A percentile compares a stretch with the other conserved stretches of the same genome.
Evolutionary conservation across 73 alveolate genomes (phyloP).

Genomic region (Paramecium octaurelia): DNA sequence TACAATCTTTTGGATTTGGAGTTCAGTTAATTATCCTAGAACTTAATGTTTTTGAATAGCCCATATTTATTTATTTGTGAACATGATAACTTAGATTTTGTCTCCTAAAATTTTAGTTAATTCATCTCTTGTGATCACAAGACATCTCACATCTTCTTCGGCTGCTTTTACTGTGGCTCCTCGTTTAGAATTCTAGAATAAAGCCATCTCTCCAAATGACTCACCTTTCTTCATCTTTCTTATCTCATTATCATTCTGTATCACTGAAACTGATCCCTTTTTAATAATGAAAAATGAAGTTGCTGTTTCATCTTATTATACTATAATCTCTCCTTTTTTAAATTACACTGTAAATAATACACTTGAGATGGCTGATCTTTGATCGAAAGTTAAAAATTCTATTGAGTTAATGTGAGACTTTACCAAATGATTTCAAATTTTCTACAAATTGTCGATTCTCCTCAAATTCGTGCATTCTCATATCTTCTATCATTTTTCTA

Average conservation of each 20-base stretch:
- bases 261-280: conserved; percentile 55
- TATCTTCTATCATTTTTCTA: conserved; percentile 58
- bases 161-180: conserved; percentile 70
- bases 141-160: conserved; percentile 62
- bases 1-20: background rate
- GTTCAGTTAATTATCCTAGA: conserved; percentile 22
- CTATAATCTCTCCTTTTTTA: conserved; percentile 55
- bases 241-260: conserved; percentile 45
- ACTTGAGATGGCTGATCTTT: conserved; percentile 34
- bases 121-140: conserved; percentile 52
- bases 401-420: background rate
- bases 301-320: conserved; percentile 59
- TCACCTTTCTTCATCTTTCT: conserved; percentile 68
- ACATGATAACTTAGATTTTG: conserved; percentile 44
- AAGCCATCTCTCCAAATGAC: conserved; percentile 77
- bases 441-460: conserved; percentile 55
- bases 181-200: conserved; percentile 74
- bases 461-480: conserved; percentile 49
- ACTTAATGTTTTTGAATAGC: conserved; percentile 40
- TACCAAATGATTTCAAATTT: conserved; percentile 49
- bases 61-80: conserved; percentile 47
- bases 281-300: conserved; percentile 53
- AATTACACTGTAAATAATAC: conserved; percentile 10
- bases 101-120: conserved; percentile 57
- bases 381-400: conserved; percentile 18